Evolutionary conservation across 2,329 filamentous ascomycete species (phyloP).

Genomic region (Sclerotinia trifoliorum): DNA sequence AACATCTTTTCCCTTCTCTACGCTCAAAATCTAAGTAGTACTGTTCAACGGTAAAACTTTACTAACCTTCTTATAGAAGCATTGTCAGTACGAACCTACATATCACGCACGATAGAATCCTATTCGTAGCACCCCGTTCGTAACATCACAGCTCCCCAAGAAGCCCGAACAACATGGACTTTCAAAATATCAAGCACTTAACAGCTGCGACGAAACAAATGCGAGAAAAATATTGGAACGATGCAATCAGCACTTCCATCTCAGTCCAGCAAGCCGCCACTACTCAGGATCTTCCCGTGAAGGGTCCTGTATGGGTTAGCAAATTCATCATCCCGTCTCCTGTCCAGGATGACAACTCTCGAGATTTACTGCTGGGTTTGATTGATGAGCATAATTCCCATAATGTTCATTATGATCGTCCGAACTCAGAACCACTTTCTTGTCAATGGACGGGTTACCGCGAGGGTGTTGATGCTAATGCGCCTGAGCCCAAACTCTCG

Average conservation of each 20-base stretch:
- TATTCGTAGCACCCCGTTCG: not conserved
- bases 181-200: not conserved
- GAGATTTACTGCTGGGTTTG: not conserved
- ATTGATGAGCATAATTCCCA: not conserved
- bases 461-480: not conserved
- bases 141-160: not conserved
- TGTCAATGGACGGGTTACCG: not conserved
- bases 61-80: not conserved
- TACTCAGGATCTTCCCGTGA: not conserved
- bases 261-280: not conserved
- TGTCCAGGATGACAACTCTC: not conserved
- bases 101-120: not conserved
- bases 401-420: conserved; percentile 7
- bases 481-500: not conserved
- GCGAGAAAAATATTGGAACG: not conserved
- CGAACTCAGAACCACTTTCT: not conserved
- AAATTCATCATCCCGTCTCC: not conserved
- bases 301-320: conserved; percentile 1
- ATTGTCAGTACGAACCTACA: not conserved
- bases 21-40: not conserved
- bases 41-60: not conserved
- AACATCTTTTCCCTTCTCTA: too few species aligned
- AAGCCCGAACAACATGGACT: not conserved
- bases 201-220: not conserved
- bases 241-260: not conserved